Base-by-base conservation (phyloP, 2,329 filamentous ascomycete genomes). In the Trichophaea hybrida region DNA sequence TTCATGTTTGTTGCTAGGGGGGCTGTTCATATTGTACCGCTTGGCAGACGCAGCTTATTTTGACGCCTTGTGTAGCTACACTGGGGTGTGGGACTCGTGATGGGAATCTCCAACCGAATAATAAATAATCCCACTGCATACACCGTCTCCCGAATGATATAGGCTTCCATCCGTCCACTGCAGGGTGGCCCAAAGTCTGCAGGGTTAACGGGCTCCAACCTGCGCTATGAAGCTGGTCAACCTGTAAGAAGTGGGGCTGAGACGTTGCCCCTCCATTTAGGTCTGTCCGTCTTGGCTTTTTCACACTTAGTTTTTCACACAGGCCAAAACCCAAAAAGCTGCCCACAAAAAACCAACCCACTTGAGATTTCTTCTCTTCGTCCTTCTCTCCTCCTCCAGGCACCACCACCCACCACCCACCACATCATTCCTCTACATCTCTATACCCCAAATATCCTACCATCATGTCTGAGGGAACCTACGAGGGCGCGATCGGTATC, bases 381-480 rank as follows among this genome's bases (percentile, higher is more conserved):
- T 62, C 61, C 46, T 57, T 63, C 61, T 61, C 62, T 52, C 53
- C 48, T 58, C 59, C 50, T 37, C 50, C 50, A 35, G 33, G 33
- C 50, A 53, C 54, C 63, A 58, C 57, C 63, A 33, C 55, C 56
- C 58, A 54, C 59, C 57, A 55, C 60, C 62, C 61, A 46, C 53
- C 63, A 59, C 59, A 60, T 54, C 53, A 40, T 59, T 58, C 33
- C 34, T 57, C 54, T 61, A 55, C 55, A 57, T 54, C 57, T 55
- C 59, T 55, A 38, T 58, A 48, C 58, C 50, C 61, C 49, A n/a
- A 56, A 54, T 37, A 48, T 33, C 46, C 62, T 64, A 54, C 61
- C 62, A 55, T 35, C 74, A 96, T 96, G 91, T 84, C 88, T 75
- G 89, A 95, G 76, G 91, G 96, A 84, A 84, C 94, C 72, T 98